phyloP scores from a whole-genome alignment of 1,284 basidiomycete species.

The Paramarasmius palmivorus region DNA sequence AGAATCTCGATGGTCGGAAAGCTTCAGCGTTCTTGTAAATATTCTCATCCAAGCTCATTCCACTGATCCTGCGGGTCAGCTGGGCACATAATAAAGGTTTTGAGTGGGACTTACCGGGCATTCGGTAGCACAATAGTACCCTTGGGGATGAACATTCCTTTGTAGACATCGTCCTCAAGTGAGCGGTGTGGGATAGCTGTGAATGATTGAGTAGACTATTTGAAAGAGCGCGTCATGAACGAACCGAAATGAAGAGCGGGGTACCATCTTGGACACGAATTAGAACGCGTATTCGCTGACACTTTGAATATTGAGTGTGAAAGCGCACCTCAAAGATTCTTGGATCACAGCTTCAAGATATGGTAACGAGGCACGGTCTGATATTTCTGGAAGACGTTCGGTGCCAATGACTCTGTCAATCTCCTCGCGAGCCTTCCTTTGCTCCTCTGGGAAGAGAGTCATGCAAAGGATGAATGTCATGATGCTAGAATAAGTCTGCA shows the following conservation, averaged over 20 bases:
- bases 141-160: not conserved
- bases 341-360: not conserved
- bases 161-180: not conserved
- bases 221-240: not conserved
- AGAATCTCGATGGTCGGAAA: conserved; percentile 2
- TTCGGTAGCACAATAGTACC: not conserved
- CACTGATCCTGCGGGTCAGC: not conserved
- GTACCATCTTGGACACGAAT: not conserved
- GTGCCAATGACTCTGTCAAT: conserved; percentile 8
- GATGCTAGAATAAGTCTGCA: not conserved
- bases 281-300: not conserved
- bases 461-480: conserved; percentile 6
- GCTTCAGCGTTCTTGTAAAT: not conserved
- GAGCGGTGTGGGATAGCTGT: not conserved
- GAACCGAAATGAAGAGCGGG: not conserved
- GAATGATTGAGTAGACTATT: not conserved
- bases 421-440: conserved; percentile 8
- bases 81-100: no score
- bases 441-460: conserved; percentile 8
- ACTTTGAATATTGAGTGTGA: not conserved
- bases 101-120: not conserved
- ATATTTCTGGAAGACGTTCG: conserved; percentile 2
- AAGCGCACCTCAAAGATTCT: not conserved
- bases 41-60: conserved; percentile 3
- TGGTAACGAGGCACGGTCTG: not conserved